Evolutionary conservation across 2,329 filamentous ascomycete species (phyloP).

Genomic region (Colletotrichum eleusines): DNA sequence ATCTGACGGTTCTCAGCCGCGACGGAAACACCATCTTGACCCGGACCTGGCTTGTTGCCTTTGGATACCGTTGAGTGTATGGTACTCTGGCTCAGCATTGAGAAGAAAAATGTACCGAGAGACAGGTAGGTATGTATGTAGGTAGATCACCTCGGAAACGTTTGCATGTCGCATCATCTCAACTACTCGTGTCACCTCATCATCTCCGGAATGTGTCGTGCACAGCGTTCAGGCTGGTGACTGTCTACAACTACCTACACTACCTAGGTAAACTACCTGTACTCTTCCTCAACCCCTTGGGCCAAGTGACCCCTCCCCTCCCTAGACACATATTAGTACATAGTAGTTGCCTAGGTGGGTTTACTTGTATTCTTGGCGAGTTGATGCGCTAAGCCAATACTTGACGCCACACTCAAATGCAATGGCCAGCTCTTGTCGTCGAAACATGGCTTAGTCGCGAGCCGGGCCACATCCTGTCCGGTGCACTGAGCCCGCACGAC

Average conservation of each 20-base stretch:
- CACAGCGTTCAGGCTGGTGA: background rate
- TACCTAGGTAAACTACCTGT: no score
- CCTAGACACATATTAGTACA: no score
- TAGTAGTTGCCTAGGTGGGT: no score
- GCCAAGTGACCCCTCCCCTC: background rate
- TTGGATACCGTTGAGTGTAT: no score
- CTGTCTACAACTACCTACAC: background rate
- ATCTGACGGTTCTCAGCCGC: background rate
- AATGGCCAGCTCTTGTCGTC: no score
- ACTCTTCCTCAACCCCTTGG: no score
- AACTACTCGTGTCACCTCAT: background rate
- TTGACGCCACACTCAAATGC: no score
- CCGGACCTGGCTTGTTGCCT: no score
- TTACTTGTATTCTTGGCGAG: background rate
- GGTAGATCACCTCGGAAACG: no score
- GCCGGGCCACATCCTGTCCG: conserved; percentile 21
- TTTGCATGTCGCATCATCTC: background rate
- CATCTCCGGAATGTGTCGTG: background rate
- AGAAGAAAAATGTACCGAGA: no score
- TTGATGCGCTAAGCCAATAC: background rate
- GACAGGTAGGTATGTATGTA: no score
- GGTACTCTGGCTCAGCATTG: no score
- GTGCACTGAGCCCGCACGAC: conserved; percentile 4
- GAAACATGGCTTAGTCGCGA: conserved; percentile 16
- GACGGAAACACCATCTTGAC: background rate